These are phyloP conservation scores for Pseudofabraea citricarpa DNA, from an alignment of 2,329 filamentous ascomycete species.

Conservation along the genomic window DNA sequence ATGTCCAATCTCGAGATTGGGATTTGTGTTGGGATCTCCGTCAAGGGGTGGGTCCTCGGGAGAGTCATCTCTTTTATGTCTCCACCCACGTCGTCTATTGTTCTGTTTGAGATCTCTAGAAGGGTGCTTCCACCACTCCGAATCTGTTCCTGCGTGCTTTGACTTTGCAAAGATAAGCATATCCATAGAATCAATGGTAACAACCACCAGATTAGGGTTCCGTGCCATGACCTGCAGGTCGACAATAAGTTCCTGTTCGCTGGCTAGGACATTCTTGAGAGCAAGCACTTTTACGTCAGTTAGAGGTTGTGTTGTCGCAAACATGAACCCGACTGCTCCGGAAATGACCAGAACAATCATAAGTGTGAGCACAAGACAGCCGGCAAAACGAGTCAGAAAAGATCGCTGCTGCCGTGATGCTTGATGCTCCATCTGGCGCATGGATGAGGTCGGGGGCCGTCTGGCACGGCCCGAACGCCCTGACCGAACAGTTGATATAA, in stretches of 20 bases:
- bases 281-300: constrained; percentile 71
- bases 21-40: constrained; percentile 59
- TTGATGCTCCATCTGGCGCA: constrained; percentile 71
- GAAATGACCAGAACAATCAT: constrained; percentile 77
- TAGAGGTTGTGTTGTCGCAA: constrained; percentile 86
- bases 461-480: constrained; percentile 52
- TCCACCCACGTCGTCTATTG: constrained; percentile 28
- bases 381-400: constrained; percentile 70
- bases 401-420: constrained; percentile 59
- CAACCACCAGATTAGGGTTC: constrained; percentile 89
- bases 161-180: constrained; percentile 94
- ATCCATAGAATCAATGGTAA: constrained; percentile 81
- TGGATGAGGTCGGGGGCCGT: constrained; percentile 47
- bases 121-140: constrained; percentile 47
- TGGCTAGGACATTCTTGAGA: constrained; percentile 86
- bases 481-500: constrained; percentile 62
- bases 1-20: constrained; percentile 88
- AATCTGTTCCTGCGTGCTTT: constrained; percentile 70
- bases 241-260: constrained; percentile 91
- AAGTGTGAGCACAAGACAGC: constrained; percentile 78
- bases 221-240: constrained; percentile 83
- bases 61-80: constrained; percentile 26
- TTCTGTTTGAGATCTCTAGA: constrained; percentile 3
- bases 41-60: constrained; percentile 38
- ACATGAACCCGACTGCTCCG: constrained; percentile 83